Evolutionary conservation across 2,329 filamentous ascomycete species (phyloP), one percentile per base, ranked within the genome.

Genomic region (Chaetomiaceae sp.): DNA sequence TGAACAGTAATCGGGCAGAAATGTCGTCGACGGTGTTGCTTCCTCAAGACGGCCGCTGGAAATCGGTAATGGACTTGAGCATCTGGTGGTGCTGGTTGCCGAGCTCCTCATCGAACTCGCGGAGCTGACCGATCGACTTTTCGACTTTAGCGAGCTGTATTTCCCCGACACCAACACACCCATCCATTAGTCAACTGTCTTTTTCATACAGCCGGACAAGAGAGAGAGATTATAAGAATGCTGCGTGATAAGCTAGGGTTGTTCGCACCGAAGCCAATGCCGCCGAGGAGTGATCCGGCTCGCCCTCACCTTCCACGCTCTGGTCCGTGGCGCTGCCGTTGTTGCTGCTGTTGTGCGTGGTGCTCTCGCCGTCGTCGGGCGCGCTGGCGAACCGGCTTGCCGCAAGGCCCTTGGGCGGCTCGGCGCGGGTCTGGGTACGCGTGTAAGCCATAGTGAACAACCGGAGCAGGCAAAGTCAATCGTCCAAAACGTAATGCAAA

Each of bases 261-360:
- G 66, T 61, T 70, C 80, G 74, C 76, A 84, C 80, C 79, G 76
- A 78, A 69, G 79, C 79, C 68, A 83, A 72, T 66, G 79, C 80
- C 63, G 73, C 70, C 62, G 79, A 83, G 65, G 78, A 79, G 70
- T 78, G 69, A 62, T 83, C 79, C 60, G 63, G 60, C 59, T 77
- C 73, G 62, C 68, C 68, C 78, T 82, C 78, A 76, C 75, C 78
- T 76, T 75, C 74, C 62, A 68, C 68, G 45, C 65, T 56, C 37
- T 61, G 58, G 47, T 57, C 55, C 57, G 63, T 58, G 44, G 63
- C 60, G 51, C 64, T 62, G 54, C 65, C 59, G 40, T 59, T 56
- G 43, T 65, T 63, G 55, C 65, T 60, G 39, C 56, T 55, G 38
- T 24, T 24, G 22, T 24, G n/a, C n/a, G n/a, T 24, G 22, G 5